Evolutionary conservation across 2,329 filamentous ascomycete genomes (phyloP), one percentile per base, ranked within the genome.

Genomic region (Hypocreales sp.): DNA sequence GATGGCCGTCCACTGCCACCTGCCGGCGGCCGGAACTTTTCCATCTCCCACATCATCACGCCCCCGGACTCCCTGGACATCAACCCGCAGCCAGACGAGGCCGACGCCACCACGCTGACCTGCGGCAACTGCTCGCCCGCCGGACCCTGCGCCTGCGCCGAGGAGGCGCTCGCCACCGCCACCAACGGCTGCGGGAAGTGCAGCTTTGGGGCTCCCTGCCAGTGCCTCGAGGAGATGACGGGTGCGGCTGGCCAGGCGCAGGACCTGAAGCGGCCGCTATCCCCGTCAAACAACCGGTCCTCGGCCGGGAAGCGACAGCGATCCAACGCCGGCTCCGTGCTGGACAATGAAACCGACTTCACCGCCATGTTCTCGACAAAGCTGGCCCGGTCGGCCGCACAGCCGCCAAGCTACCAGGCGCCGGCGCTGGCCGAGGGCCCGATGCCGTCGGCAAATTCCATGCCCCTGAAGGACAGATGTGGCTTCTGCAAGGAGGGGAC

Each of bases 401-500:
- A 27, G 11, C 26, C 20, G 12, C 27, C 36, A 4, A 16, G 22
- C 4, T 31, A 32, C 25, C 27, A 31, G 14, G 17, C 29, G 7
- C 10, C 18, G 18, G 21, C 30, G 4, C 20, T 25, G 13, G 22
- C 28, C 4, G 29, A 26, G 5, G 25, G 23, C 16, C 56, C 53
- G 26, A 36, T 51, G 8, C 47, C 56, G 12, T 44, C 55, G 3
- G 32, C 47, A 22, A 46, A 45, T 21, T 32, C 42, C 12, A 50
- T 64, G 22, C 54, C 59, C 8, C 59, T 66, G 5, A 65, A 70
- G 35, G 80, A 87, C 40, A 67, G 70, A 13, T 90, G 81, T 47
- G 81, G 81, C 6, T 90, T 90, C 54, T 90, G 81, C 51, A 71
- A 76, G 35, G 79, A 86, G 33, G 79, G 79, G 5, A 84, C 77